Evolutionary conservation across 1,284 basidiomycete species (phyloP).

Genomic region (Papiliotrema nemorosa): DNA sequence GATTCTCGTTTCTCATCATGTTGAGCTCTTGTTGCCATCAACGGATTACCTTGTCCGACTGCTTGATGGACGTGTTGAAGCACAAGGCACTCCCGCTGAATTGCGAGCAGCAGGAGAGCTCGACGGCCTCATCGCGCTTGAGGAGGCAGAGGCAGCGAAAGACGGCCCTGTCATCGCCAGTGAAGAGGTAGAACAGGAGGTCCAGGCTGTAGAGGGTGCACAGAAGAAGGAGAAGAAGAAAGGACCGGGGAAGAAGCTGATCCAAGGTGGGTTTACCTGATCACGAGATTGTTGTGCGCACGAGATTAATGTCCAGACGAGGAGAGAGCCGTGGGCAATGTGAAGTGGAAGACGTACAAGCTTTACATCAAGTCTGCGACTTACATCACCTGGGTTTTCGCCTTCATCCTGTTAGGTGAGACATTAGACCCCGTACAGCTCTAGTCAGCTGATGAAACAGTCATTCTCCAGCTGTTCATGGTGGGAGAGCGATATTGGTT

Average conservation of each 20-base stretch:
- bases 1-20: slow-evolving; percentile 83
- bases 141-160: slow-evolving; percentile 53
- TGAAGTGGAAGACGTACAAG: slow-evolving; percentile 75
- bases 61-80: slow-evolving; percentile 59
- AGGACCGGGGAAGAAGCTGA: slow-evolving; percentile 41
- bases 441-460: slow-evolving; percentile 12
- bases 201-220: slow-evolving; percentile 40
- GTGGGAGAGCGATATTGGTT: slow-evolving; percentile 61
- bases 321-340: slow-evolving; percentile 66
- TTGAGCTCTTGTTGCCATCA: slow-evolving; percentile 62
- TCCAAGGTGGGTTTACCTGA: slow-evolving; percentile 38
- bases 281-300: not conserved
- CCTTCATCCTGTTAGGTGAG: slow-evolving; percentile 34
- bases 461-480: slow-evolving; percentile 54
- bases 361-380: slow-evolving; percentile 61
- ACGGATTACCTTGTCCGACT: slow-evolving; percentile 66
- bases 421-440: no score
- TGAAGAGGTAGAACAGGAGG: slow-evolving; percentile 51
- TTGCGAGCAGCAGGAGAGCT: slow-evolving; percentile 58
- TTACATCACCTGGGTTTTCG: slow-evolving; percentile 40
- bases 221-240: slow-evolving; percentile 38
- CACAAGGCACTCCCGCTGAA: slow-evolving; percentile 58
- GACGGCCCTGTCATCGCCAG: slow-evolving; percentile 50
- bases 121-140: slow-evolving; percentile 39
- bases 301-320: slow-evolving; percentile 27